phyloP scores from a whole-genome alignment of 1,284 basidiomycete species.

The Volvariella surrecta region DNA sequence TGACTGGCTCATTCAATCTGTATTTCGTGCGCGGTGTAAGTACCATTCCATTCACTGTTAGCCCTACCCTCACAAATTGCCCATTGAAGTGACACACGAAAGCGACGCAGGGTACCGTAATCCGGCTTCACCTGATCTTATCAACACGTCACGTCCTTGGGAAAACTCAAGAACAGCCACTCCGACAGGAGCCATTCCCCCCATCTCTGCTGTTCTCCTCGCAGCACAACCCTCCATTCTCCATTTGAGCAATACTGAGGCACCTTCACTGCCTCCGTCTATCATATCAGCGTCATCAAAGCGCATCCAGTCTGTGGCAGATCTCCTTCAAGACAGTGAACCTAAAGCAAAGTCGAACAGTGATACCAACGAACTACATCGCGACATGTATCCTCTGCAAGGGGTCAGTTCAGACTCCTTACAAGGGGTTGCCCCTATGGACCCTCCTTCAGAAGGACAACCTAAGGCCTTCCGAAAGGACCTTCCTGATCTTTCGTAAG shows the following conservation, averaged over 20 bases:
- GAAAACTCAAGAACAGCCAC: conserved; percentile 43
- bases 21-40: conserved; percentile 47
- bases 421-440: conserved; percentile 6
- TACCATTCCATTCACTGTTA: too few species aligned
- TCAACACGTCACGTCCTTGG: conserved; percentile 43
- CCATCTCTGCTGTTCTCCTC: conserved; percentile 16
- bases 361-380: too few species aligned
- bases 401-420: conserved; percentile 12
- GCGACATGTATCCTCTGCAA: neutral
- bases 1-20: conserved; percentile 54
- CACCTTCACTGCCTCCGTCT: conserved; percentile 24
- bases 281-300: conserved; percentile 33
- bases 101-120: conserved; percentile 36
- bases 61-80: too few species aligned
- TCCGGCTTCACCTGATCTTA: conserved; percentile 59
- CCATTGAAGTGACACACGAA: too few species aligned
- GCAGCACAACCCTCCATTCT: conserved; percentile 16
- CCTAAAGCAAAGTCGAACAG: conserved; percentile 16
- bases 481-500: too few species aligned
- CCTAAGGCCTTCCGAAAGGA: too few species aligned
- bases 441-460: too few species aligned
- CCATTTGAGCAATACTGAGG: conserved; percentile 3
- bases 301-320: conserved; percentile 46
- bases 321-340: conserved; percentile 43
- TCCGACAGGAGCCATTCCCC: conserved; percentile 33